These are phyloP conservation scores for Nicotiana benthamiana DNA, from an alignment of 257 asterid genomes.

Conservation along the genomic window DNA sequence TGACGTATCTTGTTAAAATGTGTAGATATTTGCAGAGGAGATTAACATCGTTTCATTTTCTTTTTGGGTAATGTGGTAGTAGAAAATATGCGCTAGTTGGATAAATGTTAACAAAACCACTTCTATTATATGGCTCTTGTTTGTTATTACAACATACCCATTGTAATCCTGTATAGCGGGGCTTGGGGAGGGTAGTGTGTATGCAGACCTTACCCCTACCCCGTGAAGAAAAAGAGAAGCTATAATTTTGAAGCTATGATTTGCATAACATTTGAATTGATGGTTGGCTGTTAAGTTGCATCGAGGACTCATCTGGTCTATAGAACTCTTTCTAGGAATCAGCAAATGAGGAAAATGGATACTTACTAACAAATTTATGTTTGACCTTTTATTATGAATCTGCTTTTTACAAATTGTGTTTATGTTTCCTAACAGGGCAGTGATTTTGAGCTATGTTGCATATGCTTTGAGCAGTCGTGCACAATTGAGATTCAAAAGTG, in stretches of 20 bases:
- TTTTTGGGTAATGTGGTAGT: background rate
- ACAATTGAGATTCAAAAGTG: conserved; percentile 65
- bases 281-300: background rate
- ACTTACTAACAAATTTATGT: background rate
- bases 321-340: background rate
- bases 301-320: background rate
- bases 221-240: no score
- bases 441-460: conserved; percentile 58
- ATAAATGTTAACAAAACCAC: background rate
- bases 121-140: background rate
- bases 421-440: conserved; percentile 33
- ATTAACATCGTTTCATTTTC: background rate
- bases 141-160: no score
- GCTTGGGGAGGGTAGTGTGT: no score
- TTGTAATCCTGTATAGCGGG: no score
- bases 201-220: no score
- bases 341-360: background rate
- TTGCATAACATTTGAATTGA: background rate
- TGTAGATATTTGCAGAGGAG: background rate
- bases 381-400: background rate
- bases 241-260: no score
- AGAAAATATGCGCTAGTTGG: background rate
- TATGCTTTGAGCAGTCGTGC: conserved; percentile 70
- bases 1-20: no score
- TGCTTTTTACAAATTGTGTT: background rate